These are phyloP conservation scores for Zymoseptoria crescenta DNA, from an alignment of 2,329 filamentous ascomycete species.

Conservation along the genomic window DNA sequence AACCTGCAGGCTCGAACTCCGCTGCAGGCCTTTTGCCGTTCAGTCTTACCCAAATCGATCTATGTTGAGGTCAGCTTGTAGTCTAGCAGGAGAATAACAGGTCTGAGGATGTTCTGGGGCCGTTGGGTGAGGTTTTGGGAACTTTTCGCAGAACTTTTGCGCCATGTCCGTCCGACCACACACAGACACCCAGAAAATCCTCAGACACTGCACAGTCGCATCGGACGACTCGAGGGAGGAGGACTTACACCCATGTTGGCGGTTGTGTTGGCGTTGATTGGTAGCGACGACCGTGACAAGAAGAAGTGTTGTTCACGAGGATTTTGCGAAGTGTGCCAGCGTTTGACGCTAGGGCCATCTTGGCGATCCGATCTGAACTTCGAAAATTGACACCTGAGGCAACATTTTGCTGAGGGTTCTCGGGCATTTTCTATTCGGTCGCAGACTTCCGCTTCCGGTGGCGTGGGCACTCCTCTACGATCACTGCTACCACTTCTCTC, in stretches of 20 bases:
- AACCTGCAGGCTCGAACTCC: no score
- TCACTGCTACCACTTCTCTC: no score
- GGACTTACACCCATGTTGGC: constrained; percentile 16
- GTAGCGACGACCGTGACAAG: constrained; percentile 10
- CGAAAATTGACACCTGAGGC: no score
- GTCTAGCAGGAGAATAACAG: not conserved
- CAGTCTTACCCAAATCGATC: no score
- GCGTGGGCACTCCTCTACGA: no score
- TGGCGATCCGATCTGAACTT: not conserved
- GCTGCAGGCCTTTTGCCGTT: no score
- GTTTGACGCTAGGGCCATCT: not conserved
- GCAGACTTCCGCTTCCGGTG: no score
- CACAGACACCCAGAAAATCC: not conserved
- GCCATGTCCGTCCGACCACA: not conserved
- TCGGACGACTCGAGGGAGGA: not conserved
- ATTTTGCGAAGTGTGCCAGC: not conserved
- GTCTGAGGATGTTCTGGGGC: not conserved
- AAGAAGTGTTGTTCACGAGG: not conserved
- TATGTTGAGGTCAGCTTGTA: not conserved
- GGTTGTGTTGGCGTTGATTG: constrained; percentile 10
- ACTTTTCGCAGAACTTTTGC: not conserved
- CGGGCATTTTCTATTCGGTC: no score
- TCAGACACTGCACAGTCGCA: not conserved
- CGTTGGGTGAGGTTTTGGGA: not conserved
- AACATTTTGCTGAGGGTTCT: no score